Base-by-base conservation (phyloP, 345 rosid species). In the Gossypium thurberi region DNA sequence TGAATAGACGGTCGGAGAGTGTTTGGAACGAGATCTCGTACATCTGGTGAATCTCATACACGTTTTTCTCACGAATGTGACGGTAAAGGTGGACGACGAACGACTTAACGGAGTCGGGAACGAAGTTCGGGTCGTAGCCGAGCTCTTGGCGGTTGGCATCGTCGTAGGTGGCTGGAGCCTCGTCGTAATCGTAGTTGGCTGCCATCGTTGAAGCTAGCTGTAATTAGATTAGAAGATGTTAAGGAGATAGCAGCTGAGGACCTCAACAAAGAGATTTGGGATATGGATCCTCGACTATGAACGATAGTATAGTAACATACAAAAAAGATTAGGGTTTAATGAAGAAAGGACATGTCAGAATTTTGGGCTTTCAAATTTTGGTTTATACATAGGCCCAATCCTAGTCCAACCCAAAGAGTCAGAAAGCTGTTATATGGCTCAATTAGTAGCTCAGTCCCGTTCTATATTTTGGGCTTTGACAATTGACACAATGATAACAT, bases 11-110 rank as follows among this genome's bases (percentile, higher is more conserved):
- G 10, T 93, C 97, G 5, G 96, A 95, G 33, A 95, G 82, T 10
- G 85, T 88, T 84, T 92, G 99, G 81, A 95, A 93, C 21, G 98
- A 95, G 20, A 89, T 89, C 87, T 93, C 98, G 82, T 94, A 92
- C 98, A 95, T 95, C 90, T 93, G 96, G 75, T 95, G 96, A 84
- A 92, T 95, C 90, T 91, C 99, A 86, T 92, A 95, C 14, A 95
- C 99, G 28, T 95, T 95, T 85, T 93, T 95, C 83, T 93, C 99
- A 73, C 99, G 81, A 46, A 95, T 95, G 85, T 91, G 91, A 69
- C 99, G 91, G 84, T 95, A 95, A n/a, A 95, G 88, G 76, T 95
- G 99, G 18, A 81, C 89, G 66, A 92, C 93, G 82, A 95, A 93
- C 47, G 99, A 83, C 77, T 87, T 93, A 75, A 95, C 98, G 9